Base-by-base conservation (phyloP, 2,329 filamentous ascomycete genomes). In the Paecilomyces dactylethromorphus region DNA sequence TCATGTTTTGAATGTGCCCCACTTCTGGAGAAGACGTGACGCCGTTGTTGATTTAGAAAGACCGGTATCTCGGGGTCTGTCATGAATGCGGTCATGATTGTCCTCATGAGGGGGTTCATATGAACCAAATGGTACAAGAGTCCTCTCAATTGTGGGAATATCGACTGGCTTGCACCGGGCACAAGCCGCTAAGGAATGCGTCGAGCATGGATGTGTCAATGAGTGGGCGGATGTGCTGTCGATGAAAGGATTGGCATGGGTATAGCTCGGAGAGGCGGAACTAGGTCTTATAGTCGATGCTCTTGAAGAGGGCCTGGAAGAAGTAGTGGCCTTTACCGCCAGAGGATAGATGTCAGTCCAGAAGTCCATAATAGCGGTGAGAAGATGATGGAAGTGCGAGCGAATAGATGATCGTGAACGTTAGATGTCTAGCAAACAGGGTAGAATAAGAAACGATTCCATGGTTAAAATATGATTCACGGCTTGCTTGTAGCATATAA, bases 191-290 rank as follows among this genome's bases (percentile, higher is more conserved):
- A 57, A 26, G 21, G 54, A 55, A 57, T 67, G 63, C 15, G 58
- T 61, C 7, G 63, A 64, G 56, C 62, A 64, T 18, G 59, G 59
- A 49, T 68, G 66, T 29, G 65, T 67, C 52, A 68, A 65, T 1
- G 66, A 67, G 24, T 68, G 66, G 6, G 62, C 58, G 7, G 64
- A 59, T 6, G 60, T 59, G 12, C 61, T 57, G 24, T 56, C 59
- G 18, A 68, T 64, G 12, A 64, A 59, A n/a, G 66, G 66, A 52
- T 68, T 68, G 26, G 35, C n/a, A 10, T 63, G 56, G 35, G 59
- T 65, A 39, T 67, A 68, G 54, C 60, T 62, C 12, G 66, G 59
- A 49, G 35, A 52, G 15, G 55, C 11, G 21, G 22, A 15, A 56
- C 33, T 26, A 1, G 55, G 21, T 21, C 15, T 56, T 3, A 24